Conservation (phyloP, 148 eudicot species). For the Pharnaceum exiguum region DNA sequence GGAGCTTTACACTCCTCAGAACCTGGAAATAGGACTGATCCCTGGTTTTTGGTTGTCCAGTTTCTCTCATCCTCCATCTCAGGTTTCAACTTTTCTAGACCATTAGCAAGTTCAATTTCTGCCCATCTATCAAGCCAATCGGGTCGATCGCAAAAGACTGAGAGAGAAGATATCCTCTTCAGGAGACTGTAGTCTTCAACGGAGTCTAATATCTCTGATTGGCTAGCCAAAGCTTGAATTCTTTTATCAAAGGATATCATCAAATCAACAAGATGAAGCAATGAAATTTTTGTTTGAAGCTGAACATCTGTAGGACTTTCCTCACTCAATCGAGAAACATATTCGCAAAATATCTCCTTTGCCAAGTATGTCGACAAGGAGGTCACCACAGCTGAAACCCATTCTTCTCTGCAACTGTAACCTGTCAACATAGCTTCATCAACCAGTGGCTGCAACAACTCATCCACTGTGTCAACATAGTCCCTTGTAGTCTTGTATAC, state of each 20-base stretch:
- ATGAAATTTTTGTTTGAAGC: conserved; percentile 54
- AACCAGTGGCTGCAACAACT: conserved; percentile 83
- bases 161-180: conserved; percentile 61
- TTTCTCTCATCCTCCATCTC: conserved; percentile 64
- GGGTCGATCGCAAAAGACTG: conserved; percentile 87
- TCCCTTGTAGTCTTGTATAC: conserved; percentile 79
- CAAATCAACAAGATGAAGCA: conserved; percentile 83
- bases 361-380: conserved; percentile 81
- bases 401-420: conserved; percentile 95
- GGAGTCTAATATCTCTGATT: conserved; percentile 51
- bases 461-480: conserved; percentile 86
- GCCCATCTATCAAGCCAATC: conserved; percentile 97
- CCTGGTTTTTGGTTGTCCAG: conserved; percentile 50
- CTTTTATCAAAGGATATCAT: conserved; percentile 88
- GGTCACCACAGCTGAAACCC: conserved; percentile 83
- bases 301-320: conserved; percentile 39
- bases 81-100: conserved; percentile 47
- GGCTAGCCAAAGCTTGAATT: conserved; percentile 50
- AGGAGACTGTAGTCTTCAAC: conserved; percentile 55
- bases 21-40: conserved; percentile 41
- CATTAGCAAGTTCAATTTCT: conserved; percentile 64
- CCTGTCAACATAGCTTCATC: conserved; percentile 94
- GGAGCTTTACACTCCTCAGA: conserved; percentile 73
- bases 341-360: conserved; percentile 69
- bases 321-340: conserved; percentile 53